Conservation (phyloP, 768 basidiomycete genomes). For the Hysterangium stoloniferum region DNA sequence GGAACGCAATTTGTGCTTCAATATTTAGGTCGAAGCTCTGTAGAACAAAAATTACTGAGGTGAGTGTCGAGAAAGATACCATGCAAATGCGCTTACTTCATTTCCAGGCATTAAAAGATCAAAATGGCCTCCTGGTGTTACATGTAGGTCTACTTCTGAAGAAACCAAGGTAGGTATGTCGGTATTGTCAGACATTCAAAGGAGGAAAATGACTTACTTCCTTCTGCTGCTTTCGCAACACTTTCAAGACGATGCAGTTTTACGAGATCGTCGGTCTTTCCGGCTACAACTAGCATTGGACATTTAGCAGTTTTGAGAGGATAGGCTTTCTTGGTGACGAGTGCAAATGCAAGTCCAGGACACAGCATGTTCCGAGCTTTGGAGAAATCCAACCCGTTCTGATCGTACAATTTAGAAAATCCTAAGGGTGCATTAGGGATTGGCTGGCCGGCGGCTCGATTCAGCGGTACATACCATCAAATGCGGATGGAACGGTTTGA, state of each 20-base stretch:
- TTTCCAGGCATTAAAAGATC: too few species aligned
- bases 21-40: too few species aligned
- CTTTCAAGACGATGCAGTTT: constrained; percentile 13
- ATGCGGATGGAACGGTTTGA: neutral
- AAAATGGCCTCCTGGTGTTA: too few species aligned
- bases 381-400: constrained; percentile 14
- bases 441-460: neutral
- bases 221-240: constrained; percentile 14
- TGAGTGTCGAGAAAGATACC: too few species aligned
- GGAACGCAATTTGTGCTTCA: too few species aligned
- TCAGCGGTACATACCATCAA: neutral
- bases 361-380: constrained; percentile 17
- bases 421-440: neutral
- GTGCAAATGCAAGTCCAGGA: constrained; percentile 15
- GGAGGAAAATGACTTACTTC: constrained; percentile 14
- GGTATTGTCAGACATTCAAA: too few species aligned
- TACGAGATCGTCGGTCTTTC: constrained; percentile 19
- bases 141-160: too few species aligned
- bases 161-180: too few species aligned
- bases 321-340: constrained; percentile 16
- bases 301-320: constrained; percentile 15
- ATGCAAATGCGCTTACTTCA: too few species aligned
- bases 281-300: constrained; percentile 17
- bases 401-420: constrained; percentile 13
- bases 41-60: too few species aligned